Conservation (phyloP, 2,329 filamentous ascomycete genomes). For the Xylaria sp. region DNA sequence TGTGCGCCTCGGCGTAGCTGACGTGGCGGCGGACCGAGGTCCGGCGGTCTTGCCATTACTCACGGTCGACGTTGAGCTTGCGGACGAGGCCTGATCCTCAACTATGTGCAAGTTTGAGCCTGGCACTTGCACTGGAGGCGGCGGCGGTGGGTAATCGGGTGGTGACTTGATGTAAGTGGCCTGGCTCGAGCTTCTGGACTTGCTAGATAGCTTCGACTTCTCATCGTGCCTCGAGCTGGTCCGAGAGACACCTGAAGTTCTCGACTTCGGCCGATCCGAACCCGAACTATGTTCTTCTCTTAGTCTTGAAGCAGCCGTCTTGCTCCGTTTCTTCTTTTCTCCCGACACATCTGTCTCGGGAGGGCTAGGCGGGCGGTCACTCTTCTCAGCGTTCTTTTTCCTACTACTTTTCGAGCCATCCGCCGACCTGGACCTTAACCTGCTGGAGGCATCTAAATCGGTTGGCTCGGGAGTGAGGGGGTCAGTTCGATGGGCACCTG, state of each 20-base stretch:
- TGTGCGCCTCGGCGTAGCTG: slow-evolving; percentile 41
- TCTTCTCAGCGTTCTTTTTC: slow-evolving; percentile 47
- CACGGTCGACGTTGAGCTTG: slow-evolving; percentile 38
- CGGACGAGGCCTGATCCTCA: slow-evolving; percentile 31
- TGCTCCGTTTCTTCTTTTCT: slow-evolving; percentile 44
- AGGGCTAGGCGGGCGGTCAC: slow-evolving; percentile 62
- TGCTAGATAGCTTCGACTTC: slow-evolving; percentile 54
- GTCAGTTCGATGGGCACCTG: slow-evolving; percentile 40
- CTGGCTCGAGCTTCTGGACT: slow-evolving; percentile 62
- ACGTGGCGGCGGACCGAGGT: slow-evolving; percentile 37
- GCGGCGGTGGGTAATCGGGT: slow-evolving; percentile 38
- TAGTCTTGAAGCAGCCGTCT: slow-evolving; percentile 38
- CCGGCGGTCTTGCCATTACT: slow-evolving; percentile 40
- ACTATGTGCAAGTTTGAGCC: slow-evolving; percentile 34
- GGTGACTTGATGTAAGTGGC: slow-evolving; percentile 53
- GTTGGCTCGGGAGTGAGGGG: slow-evolving; percentile 72
- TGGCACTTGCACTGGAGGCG: slow-evolving; percentile 35
- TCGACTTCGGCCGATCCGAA: slow-evolving; percentile 47
- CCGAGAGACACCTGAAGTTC: slow-evolving; percentile 47
- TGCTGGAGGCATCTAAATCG: slow-evolving; percentile 61
- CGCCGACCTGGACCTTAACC: slow-evolving; percentile 51
- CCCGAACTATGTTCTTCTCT: slow-evolving; percentile 42
- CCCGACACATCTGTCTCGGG: slow-evolving; percentile 64
- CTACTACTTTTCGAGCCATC: slow-evolving; percentile 46
- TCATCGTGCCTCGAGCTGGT: slow-evolving; percentile 52